Conservation (phyloP, 768 basidiomycete genomes). For the Glaciozyma martinii region DNA sequence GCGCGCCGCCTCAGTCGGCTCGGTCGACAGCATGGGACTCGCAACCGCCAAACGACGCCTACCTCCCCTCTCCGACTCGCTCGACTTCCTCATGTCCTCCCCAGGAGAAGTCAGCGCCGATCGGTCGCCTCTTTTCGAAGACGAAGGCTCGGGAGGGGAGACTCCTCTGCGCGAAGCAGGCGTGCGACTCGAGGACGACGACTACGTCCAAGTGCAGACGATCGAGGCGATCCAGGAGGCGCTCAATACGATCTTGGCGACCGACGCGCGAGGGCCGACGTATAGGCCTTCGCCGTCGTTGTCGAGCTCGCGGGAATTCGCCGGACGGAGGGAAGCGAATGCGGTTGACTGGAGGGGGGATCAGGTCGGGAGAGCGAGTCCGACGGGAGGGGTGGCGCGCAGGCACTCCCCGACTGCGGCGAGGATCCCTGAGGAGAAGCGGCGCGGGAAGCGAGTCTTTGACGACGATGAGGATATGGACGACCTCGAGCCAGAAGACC, state of each 20-base stretch:
- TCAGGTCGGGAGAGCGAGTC: no score
- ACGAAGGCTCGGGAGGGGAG: conserved; percentile 4
- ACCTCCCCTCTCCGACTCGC: conserved; percentile 34
- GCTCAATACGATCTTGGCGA: conserved; percentile 86
- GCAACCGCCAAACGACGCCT: not conserved
- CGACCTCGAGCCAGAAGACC: conserved; percentile 41
- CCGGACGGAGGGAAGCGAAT: no score
- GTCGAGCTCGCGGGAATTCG: not conserved
- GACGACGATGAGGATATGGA: conserved; percentile 45
- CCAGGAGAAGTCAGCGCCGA: conserved; percentile 48
- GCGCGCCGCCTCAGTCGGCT: not conserved
- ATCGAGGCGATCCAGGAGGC: conserved; percentile 98
- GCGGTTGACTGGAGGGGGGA: not conserved
- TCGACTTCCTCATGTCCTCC: conserved; percentile 76
- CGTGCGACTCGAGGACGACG: conserved; percentile 38
- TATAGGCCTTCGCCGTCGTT: not conserved
- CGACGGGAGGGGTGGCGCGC: not conserved
- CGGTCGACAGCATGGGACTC: not conserved
- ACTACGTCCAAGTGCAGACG: conserved; percentile 62
- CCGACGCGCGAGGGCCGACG: conserved; percentile 46
- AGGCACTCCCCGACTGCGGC: not conserved
- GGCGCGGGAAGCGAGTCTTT: conserved; percentile 32
- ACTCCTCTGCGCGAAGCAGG: conserved; percentile 5
- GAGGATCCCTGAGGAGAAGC: not conserved
- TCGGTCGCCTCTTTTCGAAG: conserved; percentile 42